Evolutionary conservation across 1,284 basidiomycete species (phyloP).

Genomic region (Somion occarium): DNA sequence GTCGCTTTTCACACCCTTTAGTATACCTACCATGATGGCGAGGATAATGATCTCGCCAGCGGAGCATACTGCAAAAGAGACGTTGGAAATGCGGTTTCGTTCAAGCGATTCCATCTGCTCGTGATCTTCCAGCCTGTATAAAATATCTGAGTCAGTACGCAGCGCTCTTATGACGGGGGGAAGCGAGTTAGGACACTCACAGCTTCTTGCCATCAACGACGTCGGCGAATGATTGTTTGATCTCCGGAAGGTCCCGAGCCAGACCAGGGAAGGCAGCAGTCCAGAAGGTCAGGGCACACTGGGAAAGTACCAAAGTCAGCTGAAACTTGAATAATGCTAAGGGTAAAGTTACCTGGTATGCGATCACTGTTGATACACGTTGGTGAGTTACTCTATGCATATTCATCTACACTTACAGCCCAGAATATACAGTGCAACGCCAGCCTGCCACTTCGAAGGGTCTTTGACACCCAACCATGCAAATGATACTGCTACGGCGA

Average conservation of each 20-base stretch:
- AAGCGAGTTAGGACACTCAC: slow-evolving; percentile 26
- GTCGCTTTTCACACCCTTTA: slow-evolving; percentile 61
- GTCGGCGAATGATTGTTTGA: slow-evolving; percentile 44
- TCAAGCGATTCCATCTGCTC: slow-evolving; percentile 59
- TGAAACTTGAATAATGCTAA: neutral
- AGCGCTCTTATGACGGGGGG: too few relatives aligned
- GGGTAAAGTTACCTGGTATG: slow-evolving; percentile 54
- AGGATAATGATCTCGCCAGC: slow-evolving; percentile 70
- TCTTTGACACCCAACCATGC: slow-evolving; percentile 72
- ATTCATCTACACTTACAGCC: slow-evolving; percentile 47
- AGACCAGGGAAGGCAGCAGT: slow-evolving; percentile 81
- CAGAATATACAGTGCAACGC: slow-evolving; percentile 69
- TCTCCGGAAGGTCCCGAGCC: slow-evolving; percentile 67
- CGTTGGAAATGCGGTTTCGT: slow-evolving; percentile 75
- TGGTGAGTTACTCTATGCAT: neutral
- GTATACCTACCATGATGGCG: slow-evolving; percentile 73
- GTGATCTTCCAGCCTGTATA: slow-evolving; percentile 50
- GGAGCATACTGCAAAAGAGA: slow-evolving; percentile 73
- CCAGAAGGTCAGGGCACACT: slow-evolving; percentile 78
- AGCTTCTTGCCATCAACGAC: slow-evolving; percentile 39
- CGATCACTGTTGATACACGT: slow-evolving; percentile 49
- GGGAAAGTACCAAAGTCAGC: neutral
- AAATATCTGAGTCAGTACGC: too few relatives aligned
- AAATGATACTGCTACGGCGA: slow-evolving; percentile 68
- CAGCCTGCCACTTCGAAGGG: slow-evolving; percentile 64